Conservation (phyloP, 129 eudicot species). For the Kitagawia praeruptora region DNA sequence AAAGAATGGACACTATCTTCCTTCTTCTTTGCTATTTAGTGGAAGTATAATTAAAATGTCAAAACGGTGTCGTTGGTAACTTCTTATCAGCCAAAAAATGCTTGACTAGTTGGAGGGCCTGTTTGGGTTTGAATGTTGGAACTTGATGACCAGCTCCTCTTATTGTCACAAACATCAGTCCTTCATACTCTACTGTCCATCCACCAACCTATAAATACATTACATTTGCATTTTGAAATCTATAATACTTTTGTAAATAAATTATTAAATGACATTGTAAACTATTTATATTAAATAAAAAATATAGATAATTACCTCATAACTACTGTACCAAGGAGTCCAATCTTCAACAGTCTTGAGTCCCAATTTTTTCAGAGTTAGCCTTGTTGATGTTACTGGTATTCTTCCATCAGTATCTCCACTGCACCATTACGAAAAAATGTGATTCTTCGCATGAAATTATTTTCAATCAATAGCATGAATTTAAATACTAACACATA, state of each 20-base stretch:
- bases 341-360: slow-evolving; percentile 55
- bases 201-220: slow-evolving; percentile 58
- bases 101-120: slow-evolving; percentile 50
- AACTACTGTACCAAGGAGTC: slow-evolving; percentile 67
- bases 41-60: neutral
- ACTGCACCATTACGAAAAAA: slow-evolving; percentile 11
- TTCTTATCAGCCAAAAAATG: slow-evolving; percentile 51
- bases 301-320: slow-evolving; percentile 40
- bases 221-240: too few species aligned
- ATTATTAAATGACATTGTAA: too few species aligned
- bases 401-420: slow-evolving; percentile 34
- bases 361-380: slow-evolving; percentile 48
- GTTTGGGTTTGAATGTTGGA: slow-evolving; percentile 66
- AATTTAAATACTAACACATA: neutral
- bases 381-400: slow-evolving; percentile 13
- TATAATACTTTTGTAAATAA: too few species aligned
- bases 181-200: slow-evolving; percentile 70
- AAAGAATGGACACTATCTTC: neutral
- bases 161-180: slow-evolving; percentile 59
- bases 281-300: neutral
- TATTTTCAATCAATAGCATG: too few species aligned
- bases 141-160: slow-evolving; percentile 98
- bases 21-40: neutral
- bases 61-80: neutral
- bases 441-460: too few species aligned